Conservation (phyloP, 768 basidiomycete genomes). For the Hysterangium stoloniferum region DNA sequence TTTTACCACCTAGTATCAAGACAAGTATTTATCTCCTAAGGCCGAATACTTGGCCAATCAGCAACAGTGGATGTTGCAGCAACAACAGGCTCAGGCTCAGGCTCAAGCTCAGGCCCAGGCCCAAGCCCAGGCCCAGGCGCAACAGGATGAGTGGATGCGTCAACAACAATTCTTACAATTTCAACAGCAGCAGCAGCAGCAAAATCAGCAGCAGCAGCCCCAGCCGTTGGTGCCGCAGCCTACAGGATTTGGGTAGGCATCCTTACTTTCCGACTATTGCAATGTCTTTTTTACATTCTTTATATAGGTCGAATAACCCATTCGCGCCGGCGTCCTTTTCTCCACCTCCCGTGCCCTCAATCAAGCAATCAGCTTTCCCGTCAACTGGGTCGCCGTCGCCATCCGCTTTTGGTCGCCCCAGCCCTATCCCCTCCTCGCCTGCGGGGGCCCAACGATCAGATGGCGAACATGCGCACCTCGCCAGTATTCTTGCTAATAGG, state of each 20-base stretch:
- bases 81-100: constrained; percentile 45
- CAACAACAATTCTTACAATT: constrained; percentile 28
- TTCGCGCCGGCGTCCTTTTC: constrained; percentile 50
- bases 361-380: constrained; percentile 17
- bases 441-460: constrained; percentile 36
- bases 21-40: constrained; percentile 17
- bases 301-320: constrained; percentile 83
- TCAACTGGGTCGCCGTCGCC: constrained; percentile 15
- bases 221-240: constrained; percentile 47
- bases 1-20: background rate
- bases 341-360: constrained; percentile 17
- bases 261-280: background rate
- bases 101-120: constrained; percentile 39
- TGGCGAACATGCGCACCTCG: constrained; percentile 67
- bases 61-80: constrained; percentile 68
- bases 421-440: constrained; percentile 35
- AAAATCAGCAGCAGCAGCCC: constrained; percentile 33
- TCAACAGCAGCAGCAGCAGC: constrained; percentile 39
- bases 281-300: constrained; percentile 18
- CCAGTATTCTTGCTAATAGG: constrained; percentile 74
- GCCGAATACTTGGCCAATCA: constrained; percentile 41
- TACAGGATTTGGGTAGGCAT: constrained; percentile 66
- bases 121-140: constrained; percentile 26
- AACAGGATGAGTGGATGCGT: constrained; percentile 36
- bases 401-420: constrained; percentile 24